Evolutionary conservation across 495 filamentous ascomycete species (phyloP).

Genomic region (Staphylotrichum longicolle): DNA sequence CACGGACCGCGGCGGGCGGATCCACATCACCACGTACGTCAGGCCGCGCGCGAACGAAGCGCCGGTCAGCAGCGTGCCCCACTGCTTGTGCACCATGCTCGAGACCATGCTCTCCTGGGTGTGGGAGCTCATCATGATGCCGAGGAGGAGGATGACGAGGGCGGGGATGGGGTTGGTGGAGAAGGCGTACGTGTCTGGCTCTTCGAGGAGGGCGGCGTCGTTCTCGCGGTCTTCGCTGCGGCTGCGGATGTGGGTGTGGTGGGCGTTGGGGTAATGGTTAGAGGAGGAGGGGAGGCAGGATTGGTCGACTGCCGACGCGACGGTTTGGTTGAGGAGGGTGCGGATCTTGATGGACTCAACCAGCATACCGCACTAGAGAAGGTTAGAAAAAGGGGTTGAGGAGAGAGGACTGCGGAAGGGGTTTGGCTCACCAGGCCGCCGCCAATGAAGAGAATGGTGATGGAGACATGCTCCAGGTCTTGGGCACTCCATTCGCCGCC

Average conservation of each 20-base stretch:
- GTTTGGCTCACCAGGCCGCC: constrained; percentile 71
- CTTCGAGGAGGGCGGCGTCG: constrained; percentile 36
- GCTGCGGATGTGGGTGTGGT: constrained; percentile 34
- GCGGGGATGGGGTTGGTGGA: constrained; percentile 89
- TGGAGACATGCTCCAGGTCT: constrained; percentile 90
- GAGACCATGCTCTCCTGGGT: constrained; percentile 81
- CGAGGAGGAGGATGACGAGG: constrained; percentile 78
- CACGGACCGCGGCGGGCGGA: constrained; percentile 79
- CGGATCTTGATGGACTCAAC: constrained; percentile 75
- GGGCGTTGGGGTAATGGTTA: constrained; percentile 28
- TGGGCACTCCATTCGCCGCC: constrained; percentile 68
- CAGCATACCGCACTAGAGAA: constrained; percentile 76
- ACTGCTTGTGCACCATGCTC: constrained; percentile 91
- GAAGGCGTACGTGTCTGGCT: constrained; percentile 66
- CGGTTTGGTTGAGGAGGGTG: constrained; percentile 65
- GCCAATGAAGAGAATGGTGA: constrained; percentile 91
- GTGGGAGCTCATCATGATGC: constrained; percentile 93
- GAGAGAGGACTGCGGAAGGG: no score
- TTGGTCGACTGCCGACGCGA: constrained; percentile 31
- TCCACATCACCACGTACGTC: constrained; percentile 77
- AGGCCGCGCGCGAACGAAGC: constrained; percentile 73
- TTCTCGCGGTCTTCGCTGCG: constrained; percentile 45
- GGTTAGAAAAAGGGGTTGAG: neutral
- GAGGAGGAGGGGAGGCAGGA: constrained; percentile 24
- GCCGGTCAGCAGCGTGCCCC: constrained; percentile 83